Conservation (phyloP, 2,329 filamentous ascomycete species). For the Fusarium goolgardi region DNA sequence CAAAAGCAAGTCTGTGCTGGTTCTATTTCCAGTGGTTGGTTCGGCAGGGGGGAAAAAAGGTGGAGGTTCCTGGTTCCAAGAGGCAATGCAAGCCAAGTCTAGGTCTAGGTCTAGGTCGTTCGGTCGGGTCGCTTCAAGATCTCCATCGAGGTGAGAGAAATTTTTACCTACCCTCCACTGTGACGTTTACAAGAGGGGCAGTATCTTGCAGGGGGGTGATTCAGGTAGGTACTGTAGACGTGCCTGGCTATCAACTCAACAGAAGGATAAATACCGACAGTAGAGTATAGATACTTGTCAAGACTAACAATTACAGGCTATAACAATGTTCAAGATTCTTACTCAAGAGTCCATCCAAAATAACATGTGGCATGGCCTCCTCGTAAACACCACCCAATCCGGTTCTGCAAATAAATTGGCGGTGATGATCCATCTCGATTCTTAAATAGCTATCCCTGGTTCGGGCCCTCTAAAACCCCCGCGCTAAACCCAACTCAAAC, state of each 20-base stretch:
- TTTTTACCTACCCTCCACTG: slow-evolving; percentile 43
- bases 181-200: slow-evolving; percentile 46
- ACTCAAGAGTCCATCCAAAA: neutral
- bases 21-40: slow-evolving; percentile 31
- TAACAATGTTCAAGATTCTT: neutral
- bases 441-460: neutral
- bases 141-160: slow-evolving; percentile 27
- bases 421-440: slow-evolving; percentile 33
- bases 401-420: slow-evolving; percentile 16
- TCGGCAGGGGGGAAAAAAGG: slow-evolving; percentile 6
- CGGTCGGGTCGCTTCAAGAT: neutral
- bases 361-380: slow-evolving; percentile 13
- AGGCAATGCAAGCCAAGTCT: neutral
- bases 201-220: slow-evolving; percentile 20
- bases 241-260: slow-evolving; percentile 1
- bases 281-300: neutral
- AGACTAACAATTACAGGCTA: neutral
- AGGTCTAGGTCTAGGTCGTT: slow-evolving; percentile 7
- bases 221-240: slow-evolving; percentile 10
- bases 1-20: slow-evolving; percentile 20
- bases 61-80: slow-evolving; percentile 22
- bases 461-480: slow-evolving; percentile 10
- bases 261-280: neutral
- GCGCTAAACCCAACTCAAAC: slow-evolving; percentile 32
- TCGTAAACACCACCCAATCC: slow-evolving; percentile 7